Base-by-base conservation (phyloP, 495 filamentous ascomycete genomes). In the Tirmania nivea region DNA sequence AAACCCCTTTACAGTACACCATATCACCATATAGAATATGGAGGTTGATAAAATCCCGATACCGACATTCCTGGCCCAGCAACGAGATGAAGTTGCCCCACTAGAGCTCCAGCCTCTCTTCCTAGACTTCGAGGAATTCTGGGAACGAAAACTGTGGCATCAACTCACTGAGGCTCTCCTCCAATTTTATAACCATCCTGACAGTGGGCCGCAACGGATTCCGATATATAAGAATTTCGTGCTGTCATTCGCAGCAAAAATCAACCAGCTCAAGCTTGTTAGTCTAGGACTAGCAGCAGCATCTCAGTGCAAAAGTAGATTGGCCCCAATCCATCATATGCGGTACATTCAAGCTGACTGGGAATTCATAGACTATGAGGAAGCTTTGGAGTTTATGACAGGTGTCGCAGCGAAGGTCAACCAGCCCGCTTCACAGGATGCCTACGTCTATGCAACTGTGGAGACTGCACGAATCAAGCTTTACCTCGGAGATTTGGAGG, bases 141-240 rank as follows among this genome's bases (percentile, higher is more conserved):
- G 90, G 92, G 90, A 99, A 72, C 83, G 90, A 56, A 92, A 93
- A 71, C 76, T 99, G 70, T 99, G 90, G 90, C 92, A 99, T 69
- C 87, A 99, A 69, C 86, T 99, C 50, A 99, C 90, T 35, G 83
- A 90, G 61, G 68, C 78, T 35, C 73, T 96, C 53, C 73, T 96
- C 56, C 78, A 90, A 54, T 95, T 87, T 73, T 97, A 95, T 74
- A 78, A 81, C 56, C 66, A 80, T 65, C 74, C 79, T 51, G 78
- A 80, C 64, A 95, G 86, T 68, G 81, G 76, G 42, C 74, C 78
- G 45, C 86, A 93, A 68, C 79, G 90, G 61, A 76, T 96, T 71
- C 72, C 78, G 51, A 77, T 96, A 67, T 99, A 87, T 74, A 83
- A 89, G 68, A 80, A 76, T 62, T 99, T 99, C 72, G 82, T 99